Percentiles rank a stretch among this genome's conserved stretches.
These are phyloP conservation scores for Mycogone perniciosa DNA, from an alignment of 2,329 filamentous ascomycete species.

Conservation along the genomic window DNA sequence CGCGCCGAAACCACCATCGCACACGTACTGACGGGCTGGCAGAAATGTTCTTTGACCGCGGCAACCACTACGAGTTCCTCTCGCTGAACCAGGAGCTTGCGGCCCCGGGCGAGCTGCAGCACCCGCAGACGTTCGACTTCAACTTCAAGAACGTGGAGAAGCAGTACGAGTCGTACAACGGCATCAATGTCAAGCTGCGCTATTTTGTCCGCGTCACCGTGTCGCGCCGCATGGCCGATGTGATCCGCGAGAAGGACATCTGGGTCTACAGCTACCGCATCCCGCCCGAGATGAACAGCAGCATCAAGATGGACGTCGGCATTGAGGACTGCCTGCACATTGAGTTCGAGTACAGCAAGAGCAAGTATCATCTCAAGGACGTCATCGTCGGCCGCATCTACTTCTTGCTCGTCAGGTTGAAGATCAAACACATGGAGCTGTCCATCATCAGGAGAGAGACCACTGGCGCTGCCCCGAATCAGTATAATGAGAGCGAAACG, in stretches of 20 bases:
- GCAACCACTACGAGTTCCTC: conserved; percentile 98
- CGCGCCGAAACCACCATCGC: conserved; percentile 3
- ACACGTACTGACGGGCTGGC: conserved; percentile 13
- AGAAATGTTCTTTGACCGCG: conserved; percentile 99
- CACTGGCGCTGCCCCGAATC: conserved; percentile 91
- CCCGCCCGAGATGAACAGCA: conserved; percentile 94
- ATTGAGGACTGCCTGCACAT: conserved; percentile 99
- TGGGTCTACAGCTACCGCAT: conserved; percentile 99
- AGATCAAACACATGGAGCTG: conserved; percentile 99
- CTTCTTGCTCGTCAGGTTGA: conserved; percentile 90
- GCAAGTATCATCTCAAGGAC: conserved; percentile 98
- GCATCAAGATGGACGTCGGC: conserved; percentile 99
- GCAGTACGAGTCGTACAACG: conserved; percentile 99
- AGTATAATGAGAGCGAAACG: conserved; percentile 99
- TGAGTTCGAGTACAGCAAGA: conserved; percentile 99
- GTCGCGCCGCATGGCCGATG: conserved; percentile 92
- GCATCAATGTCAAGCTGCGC: conserved; percentile 97
- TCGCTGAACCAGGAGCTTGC: conserved; percentile 95
- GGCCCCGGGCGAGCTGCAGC: conserved; percentile 93
- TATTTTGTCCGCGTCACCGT: conserved; percentile 98
- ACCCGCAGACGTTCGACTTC: conserved; percentile 98
- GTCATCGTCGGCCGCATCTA: conserved; percentile 98
- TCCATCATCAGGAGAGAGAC: conserved; percentile 97
- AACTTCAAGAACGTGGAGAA: conserved; percentile 99
- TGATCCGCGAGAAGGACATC: conserved; percentile 97